A percentile compares a stretch with the other conserved stretches of the same genome.
Conservation (phyloP, 306 rosid genomes). For the Inga leiocalycina region DNA sequence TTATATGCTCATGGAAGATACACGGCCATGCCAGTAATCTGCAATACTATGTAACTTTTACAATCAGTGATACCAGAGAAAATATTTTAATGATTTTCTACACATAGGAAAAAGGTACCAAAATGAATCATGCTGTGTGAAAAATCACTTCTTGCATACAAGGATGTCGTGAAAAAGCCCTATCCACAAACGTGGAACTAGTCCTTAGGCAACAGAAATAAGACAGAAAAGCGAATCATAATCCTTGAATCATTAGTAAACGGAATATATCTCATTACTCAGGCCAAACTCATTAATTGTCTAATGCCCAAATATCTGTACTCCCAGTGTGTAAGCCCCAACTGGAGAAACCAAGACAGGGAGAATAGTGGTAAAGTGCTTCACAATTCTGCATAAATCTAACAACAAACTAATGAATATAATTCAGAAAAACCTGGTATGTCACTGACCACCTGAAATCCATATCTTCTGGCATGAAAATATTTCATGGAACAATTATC, state of each 20-base stretch:
- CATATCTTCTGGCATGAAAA: constrained; percentile 13
- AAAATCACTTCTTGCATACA: too few species aligned
- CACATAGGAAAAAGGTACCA: not conserved
- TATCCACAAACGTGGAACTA: not conserved
- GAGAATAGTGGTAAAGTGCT: too few species aligned
- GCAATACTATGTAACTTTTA: not conserved
- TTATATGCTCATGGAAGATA: not conserved
- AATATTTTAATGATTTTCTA: constrained; percentile 2
- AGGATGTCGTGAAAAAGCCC: not conserved
- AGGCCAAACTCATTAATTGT: too few species aligned
- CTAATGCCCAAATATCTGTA: too few species aligned
- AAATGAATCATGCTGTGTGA: too few species aligned
- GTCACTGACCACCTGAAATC: constrained; percentile 15
- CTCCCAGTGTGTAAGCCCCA: too few species aligned
- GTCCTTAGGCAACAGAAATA: constrained; percentile 20
- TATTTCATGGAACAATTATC: constrained; percentile 27
- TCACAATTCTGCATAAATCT: too few species aligned
- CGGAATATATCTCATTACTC: too few species aligned
- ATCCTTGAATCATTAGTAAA: not conserved
- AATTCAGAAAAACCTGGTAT: not conserved
- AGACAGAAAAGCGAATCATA: constrained; percentile 11
- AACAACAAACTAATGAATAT: not conserved
- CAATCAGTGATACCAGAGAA: not conserved
- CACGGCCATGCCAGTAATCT: not conserved
- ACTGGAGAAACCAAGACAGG: too few species aligned